Conservation (phyloP, 2,329 filamentous ascomycete species). For the Periconia macrospinosa region DNA sequence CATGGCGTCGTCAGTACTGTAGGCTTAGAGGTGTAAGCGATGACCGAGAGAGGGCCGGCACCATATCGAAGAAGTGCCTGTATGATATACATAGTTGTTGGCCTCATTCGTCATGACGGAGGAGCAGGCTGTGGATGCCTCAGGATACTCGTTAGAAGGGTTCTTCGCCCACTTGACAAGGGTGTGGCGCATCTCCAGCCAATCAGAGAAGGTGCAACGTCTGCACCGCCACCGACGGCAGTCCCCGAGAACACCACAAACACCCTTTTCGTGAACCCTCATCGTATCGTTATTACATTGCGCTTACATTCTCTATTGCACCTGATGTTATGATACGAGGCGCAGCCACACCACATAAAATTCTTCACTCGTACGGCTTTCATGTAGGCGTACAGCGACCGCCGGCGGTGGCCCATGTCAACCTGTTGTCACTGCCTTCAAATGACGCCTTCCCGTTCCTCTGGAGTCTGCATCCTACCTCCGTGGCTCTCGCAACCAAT, state of each 20-base stretch:
- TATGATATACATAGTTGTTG: slow-evolving; percentile 21
- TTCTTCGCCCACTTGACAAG: slow-evolving; percentile 12
- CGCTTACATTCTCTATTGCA: slow-evolving; percentile 14
- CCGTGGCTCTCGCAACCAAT: slow-evolving; percentile 1
- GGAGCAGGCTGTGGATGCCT: slow-evolving; percentile 32
- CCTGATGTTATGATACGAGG: slow-evolving; percentile 18
- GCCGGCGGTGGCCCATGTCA: slow-evolving; percentile 17
- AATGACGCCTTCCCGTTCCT: slow-evolving; percentile 20
- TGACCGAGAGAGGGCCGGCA: slow-evolving; percentile 20
- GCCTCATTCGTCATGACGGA: slow-evolving; percentile 15
- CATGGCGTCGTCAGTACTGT: slow-evolving; percentile 30
- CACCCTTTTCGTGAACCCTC: slow-evolving; percentile 17
- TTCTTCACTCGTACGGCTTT: slow-evolving; percentile 9
- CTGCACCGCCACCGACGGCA: slow-evolving; percentile 16
- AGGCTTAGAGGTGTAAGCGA: slow-evolving; percentile 23
- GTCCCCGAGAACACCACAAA: slow-evolving; percentile 5
- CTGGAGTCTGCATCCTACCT: too few species aligned
- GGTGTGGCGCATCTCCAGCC: slow-evolving; percentile 14
- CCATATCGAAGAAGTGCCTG: slow-evolving; percentile 11
- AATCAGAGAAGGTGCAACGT: slow-evolving; percentile 8
- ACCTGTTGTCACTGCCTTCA: slow-evolving; percentile 33
- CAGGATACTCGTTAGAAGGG: slow-evolving; percentile 16
- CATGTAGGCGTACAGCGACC: slow-evolving; percentile 18
- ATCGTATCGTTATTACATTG: not conserved
- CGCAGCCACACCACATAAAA: slow-evolving; percentile 19